These are phyloP conservation scores for Flueggea neowawraea DNA, from an alignment of 441 rosid species.

Conservation along the genomic window DNA sequence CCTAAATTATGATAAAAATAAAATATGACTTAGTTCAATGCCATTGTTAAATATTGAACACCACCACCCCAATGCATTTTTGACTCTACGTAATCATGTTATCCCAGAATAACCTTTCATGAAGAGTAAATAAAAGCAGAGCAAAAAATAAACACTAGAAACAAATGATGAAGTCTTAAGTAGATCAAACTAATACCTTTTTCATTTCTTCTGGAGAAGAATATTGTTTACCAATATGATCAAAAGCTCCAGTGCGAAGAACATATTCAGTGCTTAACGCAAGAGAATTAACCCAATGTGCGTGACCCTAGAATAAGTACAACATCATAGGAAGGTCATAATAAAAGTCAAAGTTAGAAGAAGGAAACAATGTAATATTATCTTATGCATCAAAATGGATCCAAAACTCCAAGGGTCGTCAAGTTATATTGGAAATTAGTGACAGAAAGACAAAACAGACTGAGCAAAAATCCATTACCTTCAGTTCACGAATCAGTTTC, in stretches of 20 bases:
- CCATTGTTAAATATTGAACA: no score
- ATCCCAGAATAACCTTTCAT: no score
- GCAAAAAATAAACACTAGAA: background rate
- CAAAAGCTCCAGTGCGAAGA: conserved; percentile 96
- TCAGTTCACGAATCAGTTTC: conserved; percentile 94
- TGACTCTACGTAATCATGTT: no score
- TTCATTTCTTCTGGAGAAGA: conserved; percentile 91
- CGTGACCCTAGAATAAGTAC: conserved; percentile 70
- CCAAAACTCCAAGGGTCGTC: background rate
- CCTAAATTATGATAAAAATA: conserved; percentile 32
- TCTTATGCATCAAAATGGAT: background rate
- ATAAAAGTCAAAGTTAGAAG: background rate
- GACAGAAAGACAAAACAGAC: background rate
- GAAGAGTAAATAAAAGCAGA: background rate
- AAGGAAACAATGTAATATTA: background rate
- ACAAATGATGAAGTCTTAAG: background rate
- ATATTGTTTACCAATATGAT: conserved; percentile 83
- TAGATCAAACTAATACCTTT: conserved; percentile 40
- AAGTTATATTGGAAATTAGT: background rate
- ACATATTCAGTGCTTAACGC: conserved; percentile 97
- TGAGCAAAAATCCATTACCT: conserved; percentile 34
- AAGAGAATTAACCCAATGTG: conserved; percentile 98
- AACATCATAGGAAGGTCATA: background rate
- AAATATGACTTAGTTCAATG: conserved; percentile 1
- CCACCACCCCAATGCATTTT: no score